phyloP scores from a whole-genome alignment of 78 protist genomes.

The Pigoraptor vietnamica region DNA sequence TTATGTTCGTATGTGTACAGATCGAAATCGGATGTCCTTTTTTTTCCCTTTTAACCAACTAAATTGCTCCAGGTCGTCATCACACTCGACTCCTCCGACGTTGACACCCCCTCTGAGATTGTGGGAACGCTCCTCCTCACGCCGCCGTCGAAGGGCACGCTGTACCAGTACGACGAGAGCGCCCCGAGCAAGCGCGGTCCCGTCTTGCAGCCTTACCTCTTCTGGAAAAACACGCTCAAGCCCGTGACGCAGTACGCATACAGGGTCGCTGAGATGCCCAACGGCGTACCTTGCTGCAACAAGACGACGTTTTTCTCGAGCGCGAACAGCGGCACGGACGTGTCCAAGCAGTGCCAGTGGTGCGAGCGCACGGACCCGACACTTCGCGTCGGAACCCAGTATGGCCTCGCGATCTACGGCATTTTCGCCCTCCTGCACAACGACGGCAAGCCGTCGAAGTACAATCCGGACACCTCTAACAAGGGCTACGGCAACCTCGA shows the following conservation, averaged over 20 bases:
- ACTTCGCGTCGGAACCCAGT: background rate
- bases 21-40: too few relatives aligned
- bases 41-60: too few relatives aligned
- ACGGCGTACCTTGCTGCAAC: background rate
- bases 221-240: background rate
- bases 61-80: background rate
- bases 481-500: background rate
- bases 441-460: background rate
- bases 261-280: background rate
- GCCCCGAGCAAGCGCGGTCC: background rate
- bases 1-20: too few relatives aligned
- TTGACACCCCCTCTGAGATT: background rate
- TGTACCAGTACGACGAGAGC: background rate
- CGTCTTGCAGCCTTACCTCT: background rate
- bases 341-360: background rate
- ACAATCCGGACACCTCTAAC: background rate
- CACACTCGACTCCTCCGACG: background rate
- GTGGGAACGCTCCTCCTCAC: background rate
- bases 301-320: background rate
- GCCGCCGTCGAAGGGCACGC: background rate
- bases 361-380: background rate
- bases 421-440: background rate
- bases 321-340: background rate
- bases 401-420: background rate
- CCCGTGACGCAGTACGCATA: background rate